These are phyloP conservation scores for Yamadazyma kanchanaburiensis DNA, from an alignment of 1,139 yeast species.

Conservation along the genomic window DNA sequence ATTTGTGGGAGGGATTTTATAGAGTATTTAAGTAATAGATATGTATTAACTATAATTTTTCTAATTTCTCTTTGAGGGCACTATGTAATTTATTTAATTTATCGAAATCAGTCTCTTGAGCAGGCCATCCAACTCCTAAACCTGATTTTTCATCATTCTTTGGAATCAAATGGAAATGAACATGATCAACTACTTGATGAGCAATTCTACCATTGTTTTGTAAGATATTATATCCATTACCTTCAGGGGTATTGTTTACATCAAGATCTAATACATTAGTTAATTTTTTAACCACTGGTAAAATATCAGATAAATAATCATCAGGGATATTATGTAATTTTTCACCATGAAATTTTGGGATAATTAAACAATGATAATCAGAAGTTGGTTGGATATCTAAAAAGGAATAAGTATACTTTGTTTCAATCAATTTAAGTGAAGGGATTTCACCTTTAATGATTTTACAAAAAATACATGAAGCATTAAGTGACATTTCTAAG, in stretches of 20 bases:
- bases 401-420: conserved; percentile 75
- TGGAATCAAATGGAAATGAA: conserved; percentile 94
- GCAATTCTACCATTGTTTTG: conserved; percentile 95
- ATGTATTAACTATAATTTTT: conserved; percentile 21
- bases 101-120: conserved; percentile 70
- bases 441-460: conserved; percentile 95
- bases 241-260: conserved; percentile 55
- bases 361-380: conserved; percentile 80
- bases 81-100: conserved; percentile 65
- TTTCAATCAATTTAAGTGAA: conserved; percentile 81
- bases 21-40: conserved; percentile 3
- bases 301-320: conserved; percentile 76
- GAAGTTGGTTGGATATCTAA: conserved; percentile 91
- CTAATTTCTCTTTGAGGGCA: conserved; percentile 54
- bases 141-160: conserved; percentile 71
- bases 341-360: conserved; percentile 92
- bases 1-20: conserved; percentile 43
- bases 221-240: conserved; percentile 80
- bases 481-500: too few relatives aligned
- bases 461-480: conserved; percentile 78
- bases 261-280: conserved; percentile 69
- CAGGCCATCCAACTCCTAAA: conserved; percentile 88
- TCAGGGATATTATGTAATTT: conserved; percentile 90
- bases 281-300: conserved; percentile 84
- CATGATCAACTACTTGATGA: conserved; percentile 92